These are phyloP conservation scores for Tolypocladium guangdongense DNA, from an alignment of 2,329 filamentous ascomycete genomes.

Conservation along the genomic window DNA sequence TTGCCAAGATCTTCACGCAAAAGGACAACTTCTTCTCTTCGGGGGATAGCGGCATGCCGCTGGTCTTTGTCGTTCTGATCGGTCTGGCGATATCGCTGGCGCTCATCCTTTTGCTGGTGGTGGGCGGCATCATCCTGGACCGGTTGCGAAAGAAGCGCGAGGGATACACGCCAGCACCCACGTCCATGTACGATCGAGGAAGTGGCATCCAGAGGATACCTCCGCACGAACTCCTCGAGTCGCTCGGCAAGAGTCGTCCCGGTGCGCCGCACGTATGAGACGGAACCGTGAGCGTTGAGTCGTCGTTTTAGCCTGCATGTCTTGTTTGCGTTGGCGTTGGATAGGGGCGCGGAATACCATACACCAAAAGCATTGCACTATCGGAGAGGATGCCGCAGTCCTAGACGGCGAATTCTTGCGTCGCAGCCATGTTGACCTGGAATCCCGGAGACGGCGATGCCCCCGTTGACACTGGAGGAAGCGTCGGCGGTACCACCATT, in stretches of 20 bases:
- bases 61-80: constrained; percentile 73
- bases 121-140: constrained; percentile 64
- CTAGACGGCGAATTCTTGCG: background rate
- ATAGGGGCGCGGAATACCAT: constrained; percentile 16
- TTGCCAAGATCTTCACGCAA: constrained; percentile 76
- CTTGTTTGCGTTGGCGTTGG: constrained; percentile 23
- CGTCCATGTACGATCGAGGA: constrained; percentile 49
- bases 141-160: constrained; percentile 65
- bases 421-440: background rate
- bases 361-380: background rate
- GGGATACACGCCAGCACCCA: constrained; percentile 70
- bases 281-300: constrained; percentile 6
- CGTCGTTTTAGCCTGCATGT: constrained; percentile 17
- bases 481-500: background rate
- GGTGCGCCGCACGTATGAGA: constrained; percentile 38
- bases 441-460: background rate
- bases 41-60: constrained; percentile 47
- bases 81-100: constrained; percentile 67
- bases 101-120: constrained; percentile 66
- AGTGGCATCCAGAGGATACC: constrained; percentile 49
- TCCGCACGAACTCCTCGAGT: constrained; percentile 48
- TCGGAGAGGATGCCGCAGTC: background rate
- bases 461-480: background rate
- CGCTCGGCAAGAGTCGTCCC: constrained; percentile 35
- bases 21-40: constrained; percentile 64